Evolutionary conservation across 345 rosid genomes (phyloP).

Genomic region (Linum tenue): DNA sequence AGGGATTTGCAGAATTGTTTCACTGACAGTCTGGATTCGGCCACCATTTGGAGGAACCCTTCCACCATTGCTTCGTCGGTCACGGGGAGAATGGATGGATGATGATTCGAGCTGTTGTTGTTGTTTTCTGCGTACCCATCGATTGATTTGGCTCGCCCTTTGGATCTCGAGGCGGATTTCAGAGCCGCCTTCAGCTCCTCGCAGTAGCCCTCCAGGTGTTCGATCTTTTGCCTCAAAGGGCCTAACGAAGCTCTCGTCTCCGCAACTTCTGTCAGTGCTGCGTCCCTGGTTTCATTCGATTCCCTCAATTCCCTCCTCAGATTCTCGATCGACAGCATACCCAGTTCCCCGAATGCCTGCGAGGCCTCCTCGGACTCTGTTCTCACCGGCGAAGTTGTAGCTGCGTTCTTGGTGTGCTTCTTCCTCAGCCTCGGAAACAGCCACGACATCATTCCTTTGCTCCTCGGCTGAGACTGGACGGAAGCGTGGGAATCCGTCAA

Average conservation of each 20-base stretch:
- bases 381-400: slow-evolving; percentile 35
- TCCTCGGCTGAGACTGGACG: slow-evolving; percentile 49
- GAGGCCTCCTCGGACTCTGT: slow-evolving; percentile 78
- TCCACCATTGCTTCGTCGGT: slow-evolving; percentile 85
- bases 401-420: slow-evolving; percentile 44
- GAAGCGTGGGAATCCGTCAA: slow-evolving; percentile 58
- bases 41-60: slow-evolving; percentile 84
- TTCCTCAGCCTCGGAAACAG: slow-evolving; percentile 67
- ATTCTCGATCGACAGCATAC: slow-evolving; percentile 47
- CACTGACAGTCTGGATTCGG: slow-evolving; percentile 85
- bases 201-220: slow-evolving; percentile 73
- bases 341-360: slow-evolving; percentile 50
- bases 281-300: slow-evolving; percentile 68
- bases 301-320: slow-evolving; percentile 65
- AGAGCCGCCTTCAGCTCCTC: slow-evolving; percentile 72
- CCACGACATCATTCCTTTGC: slow-evolving; percentile 66
- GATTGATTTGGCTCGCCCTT: slow-evolving; percentile 33
- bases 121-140: slow-evolving; percentile 26
- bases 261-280: slow-evolving; percentile 57
- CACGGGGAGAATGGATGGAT: slow-evolving; percentile 43
- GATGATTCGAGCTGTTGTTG: neutral
- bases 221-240: slow-evolving; percentile 67
- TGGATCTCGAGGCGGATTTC: slow-evolving; percentile 44
- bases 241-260: slow-evolving; percentile 75
- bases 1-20: slow-evolving; percentile 88